phyloP scores from a whole-genome alignment of 805 yeast genomes.

The Candida tibetensis region DNA sequence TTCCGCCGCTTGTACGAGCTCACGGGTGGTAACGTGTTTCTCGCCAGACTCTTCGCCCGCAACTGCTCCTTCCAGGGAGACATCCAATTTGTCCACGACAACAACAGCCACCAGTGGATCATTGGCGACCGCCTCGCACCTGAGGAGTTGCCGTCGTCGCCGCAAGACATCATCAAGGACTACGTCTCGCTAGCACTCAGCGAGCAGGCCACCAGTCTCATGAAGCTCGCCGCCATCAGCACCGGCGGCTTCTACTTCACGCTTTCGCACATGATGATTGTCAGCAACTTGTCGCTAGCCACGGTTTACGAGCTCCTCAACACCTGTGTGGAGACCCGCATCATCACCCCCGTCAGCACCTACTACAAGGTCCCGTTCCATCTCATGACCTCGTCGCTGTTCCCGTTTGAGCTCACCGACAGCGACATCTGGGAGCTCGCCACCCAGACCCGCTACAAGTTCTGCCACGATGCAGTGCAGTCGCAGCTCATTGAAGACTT shows the following conservation, averaged over 20 bases:
- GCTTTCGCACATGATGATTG: slow-evolving; percentile 38
- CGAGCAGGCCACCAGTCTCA: slow-evolving; percentile 15
- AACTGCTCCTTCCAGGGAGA: neutral
- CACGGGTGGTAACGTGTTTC: slow-evolving; percentile 18
- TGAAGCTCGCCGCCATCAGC: slow-evolving; percentile 44
- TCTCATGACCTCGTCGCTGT: slow-evolving; percentile 23
- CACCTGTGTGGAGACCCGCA: slow-evolving; percentile 27
- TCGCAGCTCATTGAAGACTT: slow-evolving; percentile 27
- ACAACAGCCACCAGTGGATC: neutral
- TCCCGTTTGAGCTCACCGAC: slow-evolving; percentile 29
- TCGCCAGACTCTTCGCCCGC: slow-evolving; percentile 12
- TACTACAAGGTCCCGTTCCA: slow-evolving; percentile 50
- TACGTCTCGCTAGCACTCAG: slow-evolving; percentile 9
- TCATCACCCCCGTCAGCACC: slow-evolving; percentile 39
- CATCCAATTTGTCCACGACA: neutral
- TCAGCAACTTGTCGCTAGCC: slow-evolving; percentile 30
- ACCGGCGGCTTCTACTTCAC: slow-evolving; percentile 34
- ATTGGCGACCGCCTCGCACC: neutral
- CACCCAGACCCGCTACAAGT: slow-evolving; percentile 32
- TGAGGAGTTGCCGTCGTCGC: neutral
- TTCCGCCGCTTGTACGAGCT: slow-evolving; percentile 8
- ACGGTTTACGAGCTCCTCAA: slow-evolving; percentile 32
- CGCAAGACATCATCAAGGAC: neutral
- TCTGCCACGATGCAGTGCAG: slow-evolving; percentile 42
- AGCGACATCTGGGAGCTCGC: slow-evolving; percentile 34